Evolutionary conservation across 768 basidiomycete genomes (phyloP).

Genomic region (Aureoboletus auriporus): DNA sequence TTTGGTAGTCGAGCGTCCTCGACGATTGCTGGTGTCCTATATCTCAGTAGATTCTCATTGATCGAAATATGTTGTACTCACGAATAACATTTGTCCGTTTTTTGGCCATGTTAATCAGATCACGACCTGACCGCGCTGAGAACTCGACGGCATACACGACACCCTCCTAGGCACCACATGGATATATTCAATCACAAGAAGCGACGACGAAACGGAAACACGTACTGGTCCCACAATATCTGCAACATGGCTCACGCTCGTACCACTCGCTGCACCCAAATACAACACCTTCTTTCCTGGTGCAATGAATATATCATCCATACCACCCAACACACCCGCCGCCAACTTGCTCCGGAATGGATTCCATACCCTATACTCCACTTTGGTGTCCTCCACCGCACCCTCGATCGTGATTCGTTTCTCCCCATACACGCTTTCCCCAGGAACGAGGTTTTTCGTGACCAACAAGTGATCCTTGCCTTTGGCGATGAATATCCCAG

Average conservation of each 20-base stretch:
- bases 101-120: slow-evolving; percentile 98
- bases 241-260: slow-evolving; percentile 97
- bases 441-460: slow-evolving; percentile 96
- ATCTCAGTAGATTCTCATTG: slow-evolving; percentile 1
- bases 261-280: slow-evolving; percentile 96
- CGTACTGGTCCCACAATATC: slow-evolving; percentile 96
- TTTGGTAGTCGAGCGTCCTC: slow-evolving; percentile 97
- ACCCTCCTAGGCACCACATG: slow-evolving; percentile 62
- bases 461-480: slow-evolving; percentile 97
- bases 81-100: slow-evolving; percentile 99
- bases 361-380: slow-evolving; percentile 99
- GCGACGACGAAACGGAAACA: slow-evolving; percentile 6
- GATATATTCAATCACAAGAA: slow-evolving; percentile 1
- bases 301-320: slow-evolving; percentile 88
- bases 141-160: slow-evolving; percentile 99
- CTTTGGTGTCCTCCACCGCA: slow-evolving; percentile 75
- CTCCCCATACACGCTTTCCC: slow-evolving; percentile 97
- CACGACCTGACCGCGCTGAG: slow-evolving; percentile 93
- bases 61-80: slow-evolving; percentile 37
- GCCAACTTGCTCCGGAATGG: slow-evolving; percentile 97
- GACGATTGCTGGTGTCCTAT: slow-evolving; percentile 66
- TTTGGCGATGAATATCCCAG: slow-evolving; percentile 94
- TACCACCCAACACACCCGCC: slow-evolving; percentile 91
- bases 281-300: slow-evolving; percentile 97
- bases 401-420: slow-evolving; percentile 89